phyloP scores from a whole-genome alignment of 192 early-diverging fungal species.

The Coemansia sp. region DNA sequence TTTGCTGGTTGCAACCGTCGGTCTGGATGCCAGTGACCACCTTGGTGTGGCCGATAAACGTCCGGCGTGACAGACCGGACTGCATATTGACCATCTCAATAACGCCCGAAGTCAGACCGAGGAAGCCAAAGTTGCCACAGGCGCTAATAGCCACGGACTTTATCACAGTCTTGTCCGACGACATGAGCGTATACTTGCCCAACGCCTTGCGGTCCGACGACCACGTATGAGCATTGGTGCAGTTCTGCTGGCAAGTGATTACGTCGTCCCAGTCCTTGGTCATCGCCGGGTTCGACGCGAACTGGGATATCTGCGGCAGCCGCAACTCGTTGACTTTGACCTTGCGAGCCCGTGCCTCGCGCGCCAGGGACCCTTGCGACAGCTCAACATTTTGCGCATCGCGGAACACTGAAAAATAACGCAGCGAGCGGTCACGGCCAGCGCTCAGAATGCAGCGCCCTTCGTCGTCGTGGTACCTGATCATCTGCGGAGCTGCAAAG shows the following conservation, averaged over 20 bases:
- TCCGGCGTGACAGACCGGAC: slow-evolving; percentile 74
- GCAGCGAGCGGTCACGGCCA: slow-evolving; percentile 80
- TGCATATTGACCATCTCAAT: slow-evolving; percentile 97
- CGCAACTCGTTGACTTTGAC: slow-evolving; percentile 66
- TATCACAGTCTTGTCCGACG: slow-evolving; percentile 61
- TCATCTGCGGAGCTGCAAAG: slow-evolving; percentile 75
- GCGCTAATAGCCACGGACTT: slow-evolving; percentile 70
- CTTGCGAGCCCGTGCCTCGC: slow-evolving; percentile 59
- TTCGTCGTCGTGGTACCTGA: slow-evolving; percentile 75
- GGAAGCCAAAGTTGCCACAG: slow-evolving; percentile 93
- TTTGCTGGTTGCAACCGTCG: slow-evolving; percentile 67
- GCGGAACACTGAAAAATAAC: slow-evolving; percentile 79
- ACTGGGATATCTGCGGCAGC: slow-evolving; percentile 72
- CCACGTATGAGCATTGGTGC: slow-evolving; percentile 76
- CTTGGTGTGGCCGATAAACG: slow-evolving; percentile 76
- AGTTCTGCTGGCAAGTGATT: slow-evolving; percentile 82
- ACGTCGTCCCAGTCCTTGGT: slow-evolving; percentile 90
- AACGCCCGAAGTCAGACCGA: slow-evolving; percentile 72
- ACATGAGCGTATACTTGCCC: slow-evolving; percentile 65
- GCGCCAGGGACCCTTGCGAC: slow-evolving; percentile 62
- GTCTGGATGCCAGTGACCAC: slow-evolving; percentile 76
- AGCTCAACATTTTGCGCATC: slow-evolving; percentile 84
- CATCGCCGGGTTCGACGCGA: slow-evolving; percentile 65
- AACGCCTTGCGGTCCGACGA: slow-evolving; percentile 73
- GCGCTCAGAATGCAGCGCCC: slow-evolving; percentile 74